Base-by-base conservation (phyloP, 208 protist genomes). In the Crithidia bombi region DNA sequence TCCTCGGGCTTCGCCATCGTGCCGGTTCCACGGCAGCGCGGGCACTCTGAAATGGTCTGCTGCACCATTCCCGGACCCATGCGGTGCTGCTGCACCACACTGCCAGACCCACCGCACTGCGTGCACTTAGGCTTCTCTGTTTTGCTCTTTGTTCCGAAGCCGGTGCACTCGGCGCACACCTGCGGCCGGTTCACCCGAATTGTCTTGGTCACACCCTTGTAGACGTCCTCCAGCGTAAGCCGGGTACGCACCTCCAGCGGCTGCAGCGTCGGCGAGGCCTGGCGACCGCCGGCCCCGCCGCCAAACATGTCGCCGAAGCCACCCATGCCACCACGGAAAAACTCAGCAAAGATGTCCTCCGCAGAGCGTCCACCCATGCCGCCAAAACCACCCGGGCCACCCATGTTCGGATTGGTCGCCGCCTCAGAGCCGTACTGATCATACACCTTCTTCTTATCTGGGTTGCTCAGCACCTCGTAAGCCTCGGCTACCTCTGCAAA, bases 381-480 rank as follows among this genome's bases (percentile, higher is more conserved):
- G 43, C 84, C 77, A n/a, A 81, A 79, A 17, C 82, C 88, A 30
- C 79, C 88, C 2, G 64, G 77, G 28, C 75, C 81, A 6, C 67
- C 81, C 73, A 86, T 88, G 59, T 81, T 81, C n/a, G 84, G 82
- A 47, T 94, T 83, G 6, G 79, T 83, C 15, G 87, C 92, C 19
- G 88, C 92, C 58, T 97, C 92, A 30, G 88, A 88, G 3, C 92
- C 92, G 73, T 97, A 97, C 73, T 98, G 89, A 73, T 99, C 99
- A 73, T 99, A 99, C 14, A 99, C 65, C 39, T 91, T 75, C 51
- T 91, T 83, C 81, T 99, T 99, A 52, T 99, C 83, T 12, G 86
- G 57, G 68, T 99, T 98, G 58, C 79, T 94, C 23, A 99, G 88
- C 15, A 99, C 92, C 68, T 99, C 98, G 75, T 99, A 99, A 6